Conservation (phyloP, 208 protist species). For the Trypanosomatidae sp. region DNA sequence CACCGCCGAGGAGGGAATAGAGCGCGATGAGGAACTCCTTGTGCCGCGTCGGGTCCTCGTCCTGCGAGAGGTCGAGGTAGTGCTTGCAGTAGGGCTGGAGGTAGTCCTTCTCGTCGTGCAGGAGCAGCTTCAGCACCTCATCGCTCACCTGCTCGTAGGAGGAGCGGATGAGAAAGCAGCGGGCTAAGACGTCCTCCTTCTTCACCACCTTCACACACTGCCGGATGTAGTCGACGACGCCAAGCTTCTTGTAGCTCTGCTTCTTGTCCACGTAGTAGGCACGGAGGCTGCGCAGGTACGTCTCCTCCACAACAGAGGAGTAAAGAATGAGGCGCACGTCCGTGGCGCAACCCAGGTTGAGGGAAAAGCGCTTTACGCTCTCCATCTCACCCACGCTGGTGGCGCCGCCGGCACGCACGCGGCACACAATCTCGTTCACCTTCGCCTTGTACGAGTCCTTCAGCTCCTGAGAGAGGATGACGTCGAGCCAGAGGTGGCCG, state of each 20-base stretch:
- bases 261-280: constrained; percentile 42
- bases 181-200: constrained; percentile 45
- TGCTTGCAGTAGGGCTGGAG: constrained; percentile 25
- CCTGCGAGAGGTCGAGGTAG: constrained; percentile 37
- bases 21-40: constrained; percentile 22
- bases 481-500: constrained; percentile 57
- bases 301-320: constrained; percentile 56
- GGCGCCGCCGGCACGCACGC: constrained; percentile 31
- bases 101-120: constrained; percentile 52
- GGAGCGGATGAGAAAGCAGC: constrained; percentile 51
- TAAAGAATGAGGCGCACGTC: constrained; percentile 57
- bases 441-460: constrained; percentile 39
- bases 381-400: constrained; percentile 44
- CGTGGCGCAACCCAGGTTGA: constrained; percentile 57
- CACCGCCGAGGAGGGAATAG: constrained; percentile 34
- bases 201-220: constrained; percentile 34
- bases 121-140: constrained; percentile 41
- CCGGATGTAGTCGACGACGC: constrained; percentile 47
- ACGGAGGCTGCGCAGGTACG: constrained; percentile 46
- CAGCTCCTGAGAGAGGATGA: constrained; percentile 21
- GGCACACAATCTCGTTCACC: constrained; percentile 39
- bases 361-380: constrained; percentile 60
- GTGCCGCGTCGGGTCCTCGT: constrained; percentile 13
- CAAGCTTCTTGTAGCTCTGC: constrained; percentile 30
- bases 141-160: constrained; percentile 53